Conservation (phyloP, 345 rosid species). For the Brassica juncea region DNA sequence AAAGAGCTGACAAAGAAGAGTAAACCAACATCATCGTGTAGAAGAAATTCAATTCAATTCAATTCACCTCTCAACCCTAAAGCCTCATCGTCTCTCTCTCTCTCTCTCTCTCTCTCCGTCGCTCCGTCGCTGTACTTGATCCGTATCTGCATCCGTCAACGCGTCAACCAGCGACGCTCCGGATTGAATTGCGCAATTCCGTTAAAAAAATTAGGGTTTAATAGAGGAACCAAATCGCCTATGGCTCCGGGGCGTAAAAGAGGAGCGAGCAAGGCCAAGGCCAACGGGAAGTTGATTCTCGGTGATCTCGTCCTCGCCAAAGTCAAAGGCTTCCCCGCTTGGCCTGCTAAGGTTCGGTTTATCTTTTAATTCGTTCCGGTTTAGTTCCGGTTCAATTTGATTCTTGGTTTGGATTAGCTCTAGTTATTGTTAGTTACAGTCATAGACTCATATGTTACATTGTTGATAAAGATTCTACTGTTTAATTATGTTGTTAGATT, state of each 20-base stretch:
- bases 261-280: slow-evolving; percentile 73
- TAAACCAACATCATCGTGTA: no score
- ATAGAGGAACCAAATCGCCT: slow-evolving; percentile 24
- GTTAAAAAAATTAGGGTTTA: slow-evolving; percentile 45
- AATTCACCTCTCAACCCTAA: slow-evolving; percentile 30
- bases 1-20: no score
- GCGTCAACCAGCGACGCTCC: slow-evolving; percentile 13
- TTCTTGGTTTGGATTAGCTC: no score
- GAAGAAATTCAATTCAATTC: no score
- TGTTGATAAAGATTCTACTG: background rate
- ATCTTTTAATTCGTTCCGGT: background rate
- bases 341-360: slow-evolving; percentile 70
- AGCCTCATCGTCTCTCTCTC: slow-evolving; percentile 24
- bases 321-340: slow-evolving; percentile 72
- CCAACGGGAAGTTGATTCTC: slow-evolving; percentile 65
- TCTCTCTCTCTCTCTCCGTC: background rate
- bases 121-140: slow-evolving; percentile 12
- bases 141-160: background rate
- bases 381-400: background rate
- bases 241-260: slow-evolving; percentile 90
- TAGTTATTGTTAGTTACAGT: no score
- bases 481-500: background rate
- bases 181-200: slow-evolving; percentile 14
- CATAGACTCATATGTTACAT: no score
- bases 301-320: slow-evolving; percentile 88